Percentiles rank a stretch among this genome's conserved stretches.
phyloP scores from a whole-genome alignment of 1,139 yeast species.

The Pneumocystis canis region DNA sequence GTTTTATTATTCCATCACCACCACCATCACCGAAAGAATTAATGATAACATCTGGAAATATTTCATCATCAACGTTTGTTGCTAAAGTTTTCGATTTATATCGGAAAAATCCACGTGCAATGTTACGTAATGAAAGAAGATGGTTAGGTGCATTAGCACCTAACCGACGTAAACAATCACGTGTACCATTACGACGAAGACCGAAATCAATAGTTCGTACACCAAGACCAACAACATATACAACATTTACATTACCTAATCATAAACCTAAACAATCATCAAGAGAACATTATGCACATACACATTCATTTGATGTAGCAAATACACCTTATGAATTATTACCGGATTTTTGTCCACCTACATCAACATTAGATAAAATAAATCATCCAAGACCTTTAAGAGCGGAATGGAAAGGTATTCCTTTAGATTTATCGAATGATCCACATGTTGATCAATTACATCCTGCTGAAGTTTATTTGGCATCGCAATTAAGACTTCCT shows the following conservation, averaged over 20 bases:
- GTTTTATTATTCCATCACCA: background rate
- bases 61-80: background rate
- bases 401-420: conserved; percentile 96
- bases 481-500: conserved; percentile 77
- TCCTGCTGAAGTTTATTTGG: conserved; percentile 81
- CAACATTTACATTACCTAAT: background rate
- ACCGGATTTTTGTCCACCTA: conserved; percentile 63
- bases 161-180: too few relatives aligned
- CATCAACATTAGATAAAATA: conserved; percentile 45
- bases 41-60: background rate
- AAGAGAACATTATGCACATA: background rate
- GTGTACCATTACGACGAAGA: too few relatives aligned
- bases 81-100: background rate
- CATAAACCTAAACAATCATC: background rate
- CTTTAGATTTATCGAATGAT: conserved; percentile 75
- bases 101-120: background rate
- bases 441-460: conserved; percentile 60
- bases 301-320: background rate
- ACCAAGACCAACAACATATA: too few relatives aligned
- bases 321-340: conserved; percentile 9
- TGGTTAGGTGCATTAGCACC: too few relatives aligned
- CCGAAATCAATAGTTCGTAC: too few relatives aligned
- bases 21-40: background rate
- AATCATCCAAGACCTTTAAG: conserved; percentile 48
- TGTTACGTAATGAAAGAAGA: background rate